Evolutionary conservation across 2,329 filamentous ascomycete species (phyloP), one percentile per base, ranked within the genome.

Genomic region (Graphilbum fragrans): DNA sequence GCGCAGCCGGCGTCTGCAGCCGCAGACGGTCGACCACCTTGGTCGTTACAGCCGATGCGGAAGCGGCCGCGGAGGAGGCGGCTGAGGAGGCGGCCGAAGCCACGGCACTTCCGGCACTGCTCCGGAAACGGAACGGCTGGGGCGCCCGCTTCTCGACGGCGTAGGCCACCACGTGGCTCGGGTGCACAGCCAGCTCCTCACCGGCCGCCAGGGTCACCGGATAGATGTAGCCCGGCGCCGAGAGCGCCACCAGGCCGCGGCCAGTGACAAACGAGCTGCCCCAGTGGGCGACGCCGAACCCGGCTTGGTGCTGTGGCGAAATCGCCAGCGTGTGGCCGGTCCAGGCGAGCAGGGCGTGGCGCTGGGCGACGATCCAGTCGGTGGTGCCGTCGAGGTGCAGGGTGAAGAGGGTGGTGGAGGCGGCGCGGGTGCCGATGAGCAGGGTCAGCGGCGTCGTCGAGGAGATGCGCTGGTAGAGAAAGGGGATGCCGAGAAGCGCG

Each of bases 351-450:
- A 98, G 69, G 2, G 87, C 87, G 49, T 85, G 82, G 47, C 86
- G 75, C 58, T 96, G 88, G 7, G 86, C 75, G 9, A 98, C 68
- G 69, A 94, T 85, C 90, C 92, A 98, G 63, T 98, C 92, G 44
- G 87, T 80, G 5, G 87, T 86, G 44, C 92, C 92, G 65, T 98
- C 87, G 39, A 98, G 75, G 57, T 90, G 83, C 21, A 98, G 72
- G 8, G 94, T 77, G 12, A 84, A 80, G 52, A 98, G 88, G 6
- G 87, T 88, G 1, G 88, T 92, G 40, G 82, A 79, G 5, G 86
- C 78, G 5, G 86, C 86, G 58, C 87, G 92, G 20, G 90, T 87
- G 23, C 85, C 84, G 52, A 98, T 82, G 48, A 98, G 67, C 25
- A 87, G 87, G 35, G 84, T 94, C 50, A 95, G 74, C 2, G 92